Percentiles rank a stretch among this genome's conserved stretches.
These are phyloP conservation scores for Kodamaea ohmeri DNA, from an alignment of 1,139 yeast genomes.

Conservation along the genomic window DNA sequence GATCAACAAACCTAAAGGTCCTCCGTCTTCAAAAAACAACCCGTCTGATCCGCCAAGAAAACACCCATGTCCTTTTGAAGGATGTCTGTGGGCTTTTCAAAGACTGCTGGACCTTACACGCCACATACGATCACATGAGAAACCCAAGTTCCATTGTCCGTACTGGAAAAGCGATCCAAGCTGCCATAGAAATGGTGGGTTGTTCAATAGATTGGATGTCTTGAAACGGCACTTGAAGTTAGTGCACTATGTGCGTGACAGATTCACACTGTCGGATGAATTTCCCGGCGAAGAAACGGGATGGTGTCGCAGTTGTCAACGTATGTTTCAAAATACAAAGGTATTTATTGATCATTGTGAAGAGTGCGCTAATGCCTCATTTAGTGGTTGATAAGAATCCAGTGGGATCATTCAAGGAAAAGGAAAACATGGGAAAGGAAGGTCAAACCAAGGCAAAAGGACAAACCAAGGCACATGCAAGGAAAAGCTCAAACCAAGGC, in stretches of 20 bases:
- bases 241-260: slow-evolving; percentile 61
- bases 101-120: slow-evolving; percentile 66
- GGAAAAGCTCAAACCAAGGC: no score
- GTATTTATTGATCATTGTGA: slow-evolving; percentile 64
- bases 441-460: no score
- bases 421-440: no score
- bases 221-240: slow-evolving; percentile 64
- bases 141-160: slow-evolving; percentile 69
- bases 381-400: background rate
- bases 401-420: no score
- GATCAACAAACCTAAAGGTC: slow-evolving; percentile 7
- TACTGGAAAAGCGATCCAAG: slow-evolving; percentile 64
- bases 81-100: slow-evolving; percentile 67
- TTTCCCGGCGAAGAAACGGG: slow-evolving; percentile 49
- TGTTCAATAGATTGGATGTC: slow-evolving; percentile 68
- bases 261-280: slow-evolving; percentile 22
- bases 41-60: slow-evolving; percentile 3
- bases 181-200: slow-evolving; percentile 72
- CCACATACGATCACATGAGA: slow-evolving; percentile 60
- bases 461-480: no score
- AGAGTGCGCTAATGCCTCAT: slow-evolving; percentile 48
- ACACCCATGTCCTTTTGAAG: slow-evolving; percentile 49
- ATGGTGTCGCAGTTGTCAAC: slow-evolving; percentile 62
- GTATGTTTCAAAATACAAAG: slow-evolving; percentile 55
- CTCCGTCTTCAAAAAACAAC: background rate